Base-by-base conservation (phyloP, 371 early-diverging fungal species). In the Dichotomocladium elegans region DNA sequence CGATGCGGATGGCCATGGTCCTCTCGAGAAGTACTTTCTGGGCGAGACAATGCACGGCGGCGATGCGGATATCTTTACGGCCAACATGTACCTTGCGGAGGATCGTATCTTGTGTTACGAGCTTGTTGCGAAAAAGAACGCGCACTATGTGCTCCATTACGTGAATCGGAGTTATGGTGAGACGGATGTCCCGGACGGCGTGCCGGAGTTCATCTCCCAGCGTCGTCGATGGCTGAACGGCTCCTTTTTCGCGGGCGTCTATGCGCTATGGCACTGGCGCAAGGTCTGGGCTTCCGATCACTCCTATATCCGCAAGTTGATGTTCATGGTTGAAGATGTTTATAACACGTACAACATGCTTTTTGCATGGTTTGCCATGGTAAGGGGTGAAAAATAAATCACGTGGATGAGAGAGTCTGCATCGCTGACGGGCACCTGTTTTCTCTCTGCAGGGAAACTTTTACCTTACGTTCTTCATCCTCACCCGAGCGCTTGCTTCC, bases 221-320 rank as follows among this genome's bases (percentile, higher is more conserved):
- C 85, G 95, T 57, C 85, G 95, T 53, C 83, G 96, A 40, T 96
- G 96, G 96, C 71, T 96, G 42, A 96, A 96, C 66, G 96, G 96
- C 17, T 92, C 92, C 4, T 92, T 93, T 82, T 96, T 96, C 82
- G 96, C 96, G 3, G 87, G 87, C 15, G 79, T 95, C 34, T 92
- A 95, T 64, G 86, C 94, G 4, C 53, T 92, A 31, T 80, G 74
- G 11, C 88, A 95, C 62, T 93, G 85, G 77, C 74, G 76, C 45
- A 79, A 87, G 51, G 85, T 96, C 57, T 84, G 85, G 69, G 63
- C 85, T 28, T 84, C 89, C 1, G 77, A 81, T 31, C 91, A 91
- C 63, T 73, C 71, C 46, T 60, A 81, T 44, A 54, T 77, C 33
- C 78, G 90, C 29, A 85, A 83, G 42, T 40, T 85, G 11, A 57